phyloP scores from a whole-genome alignment of 371 early-diverging fungal species.

The Spraguea lophii region DNA sequence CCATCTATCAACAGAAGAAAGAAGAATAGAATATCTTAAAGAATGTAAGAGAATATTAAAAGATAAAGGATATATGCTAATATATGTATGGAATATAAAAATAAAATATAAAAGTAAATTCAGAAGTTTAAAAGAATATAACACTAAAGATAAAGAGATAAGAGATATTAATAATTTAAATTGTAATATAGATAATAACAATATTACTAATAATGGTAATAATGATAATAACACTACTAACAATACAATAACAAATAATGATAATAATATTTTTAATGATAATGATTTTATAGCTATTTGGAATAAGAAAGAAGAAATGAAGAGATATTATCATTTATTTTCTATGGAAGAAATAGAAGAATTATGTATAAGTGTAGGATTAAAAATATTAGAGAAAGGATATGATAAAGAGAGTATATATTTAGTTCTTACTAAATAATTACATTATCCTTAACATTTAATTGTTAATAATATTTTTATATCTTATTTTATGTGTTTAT shows the following conservation, averaged over 20 bases:
- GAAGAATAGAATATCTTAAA: constrained; percentile 22
- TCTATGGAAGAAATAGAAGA: background rate
- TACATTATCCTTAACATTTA: too few species aligned
- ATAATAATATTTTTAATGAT: background rate
- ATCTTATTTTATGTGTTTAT: too few species aligned
- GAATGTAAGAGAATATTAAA: constrained; percentile 25
- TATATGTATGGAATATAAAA: constrained; percentile 40
- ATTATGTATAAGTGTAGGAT: background rate
- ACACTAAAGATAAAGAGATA: background rate
- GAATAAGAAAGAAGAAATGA: background rate
- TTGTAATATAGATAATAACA: too few species aligned
- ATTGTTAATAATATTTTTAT: too few species aligned
- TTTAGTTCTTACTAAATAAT: too few species aligned
- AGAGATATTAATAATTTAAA: background rate
- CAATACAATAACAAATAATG: too few species aligned
- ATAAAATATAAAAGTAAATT: background rate
- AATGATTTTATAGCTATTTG: background rate
- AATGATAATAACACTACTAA: too few species aligned
- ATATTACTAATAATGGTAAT: too few species aligned
- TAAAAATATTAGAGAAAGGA: background rate
- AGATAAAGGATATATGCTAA: constrained; percentile 20
- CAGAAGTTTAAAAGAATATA: background rate
- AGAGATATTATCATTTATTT: background rate
- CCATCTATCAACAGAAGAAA: constrained; percentile 35
- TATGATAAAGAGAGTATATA: background rate